Evolutionary conservation across 1,139 yeast genomes (phyloP).

Genomic region (Geotrichum bryndzae): DNA sequence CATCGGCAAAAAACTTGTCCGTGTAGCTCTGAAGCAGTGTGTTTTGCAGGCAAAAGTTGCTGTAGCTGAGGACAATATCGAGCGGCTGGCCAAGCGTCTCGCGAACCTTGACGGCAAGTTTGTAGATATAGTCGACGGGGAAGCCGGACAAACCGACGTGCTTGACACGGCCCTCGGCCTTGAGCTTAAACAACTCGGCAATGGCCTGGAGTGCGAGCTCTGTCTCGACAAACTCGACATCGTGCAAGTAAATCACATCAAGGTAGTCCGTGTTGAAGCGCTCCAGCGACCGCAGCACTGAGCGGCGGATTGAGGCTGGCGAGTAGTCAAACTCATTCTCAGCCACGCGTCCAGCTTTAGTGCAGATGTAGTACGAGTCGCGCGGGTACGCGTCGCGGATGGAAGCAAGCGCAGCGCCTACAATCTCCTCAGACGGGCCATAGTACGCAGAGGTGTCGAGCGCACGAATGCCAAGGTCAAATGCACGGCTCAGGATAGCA

Average conservation of each 20-base stretch:
- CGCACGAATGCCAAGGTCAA: conserved; percentile 63
- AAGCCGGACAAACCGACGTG: conserved; percentile 83
- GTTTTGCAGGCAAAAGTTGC: conserved; percentile 80
- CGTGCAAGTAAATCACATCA: conserved; percentile 82
- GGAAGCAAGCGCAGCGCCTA: conserved; percentile 58
- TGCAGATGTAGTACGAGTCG: conserved; percentile 62
- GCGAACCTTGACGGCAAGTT: conserved; percentile 38
- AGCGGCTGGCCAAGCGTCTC: conserved; percentile 43
- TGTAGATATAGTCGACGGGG: conserved; percentile 59
- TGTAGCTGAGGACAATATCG: conserved; percentile 73
- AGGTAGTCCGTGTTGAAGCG: conserved; percentile 61
- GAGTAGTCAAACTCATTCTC: conserved; percentile 72
- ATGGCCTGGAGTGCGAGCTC: conserved; percentile 57
- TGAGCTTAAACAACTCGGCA: conserved; percentile 50
- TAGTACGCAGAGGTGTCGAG: conserved; percentile 91
- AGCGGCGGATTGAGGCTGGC: conserved; percentile 50
- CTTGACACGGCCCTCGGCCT: conserved; percentile 56
- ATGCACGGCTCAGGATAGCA: conserved; percentile 54
- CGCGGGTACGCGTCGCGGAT: conserved; percentile 47
- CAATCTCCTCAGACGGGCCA: conserved; percentile 74
- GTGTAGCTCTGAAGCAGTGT: conserved; percentile 47
- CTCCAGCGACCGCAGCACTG: conserved; percentile 60
- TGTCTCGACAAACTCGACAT: conserved; percentile 70
- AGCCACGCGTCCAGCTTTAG: conserved; percentile 78
- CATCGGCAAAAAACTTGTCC: conserved; percentile 46